Percentiles rank a stretch among this genome's conserved stretches.
These are phyloP conservation scores for Thelonectria blattea DNA, from an alignment of 2,329 filamentous ascomycete genomes.

Conservation along the genomic window DNA sequence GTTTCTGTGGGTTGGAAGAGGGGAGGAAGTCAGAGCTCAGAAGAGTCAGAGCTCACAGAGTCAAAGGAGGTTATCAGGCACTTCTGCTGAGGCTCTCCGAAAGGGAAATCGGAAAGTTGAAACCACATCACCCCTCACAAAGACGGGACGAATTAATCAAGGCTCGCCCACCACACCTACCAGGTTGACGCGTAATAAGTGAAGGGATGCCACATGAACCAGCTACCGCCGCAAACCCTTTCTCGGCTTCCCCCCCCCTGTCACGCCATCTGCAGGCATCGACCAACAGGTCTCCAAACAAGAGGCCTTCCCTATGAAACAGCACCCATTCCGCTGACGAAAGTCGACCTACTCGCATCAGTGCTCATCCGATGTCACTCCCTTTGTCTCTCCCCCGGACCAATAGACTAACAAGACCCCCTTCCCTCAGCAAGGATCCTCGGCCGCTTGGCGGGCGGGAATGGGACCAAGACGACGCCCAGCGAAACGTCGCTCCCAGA, in stretches of 20 bases:
- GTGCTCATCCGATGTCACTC: neutral
- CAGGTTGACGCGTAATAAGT: neutral
- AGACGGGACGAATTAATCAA: conserved; percentile 2
- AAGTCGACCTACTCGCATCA: conserved; percentile 12
- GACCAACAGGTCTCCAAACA: conserved; percentile 7
- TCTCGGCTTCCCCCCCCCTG: neutral
- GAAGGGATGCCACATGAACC: conserved; percentile 5
- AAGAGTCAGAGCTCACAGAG: neutral
- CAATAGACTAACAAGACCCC: conserved; percentile 11
- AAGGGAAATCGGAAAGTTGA: neutral
- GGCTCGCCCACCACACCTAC: neutral
- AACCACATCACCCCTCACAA: too few species aligned
- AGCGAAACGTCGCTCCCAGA: neutral
- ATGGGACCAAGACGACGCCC: neutral
- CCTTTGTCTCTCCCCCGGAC: neutral
- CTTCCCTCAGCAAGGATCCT: neutral
- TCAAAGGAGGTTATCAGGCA: neutral
- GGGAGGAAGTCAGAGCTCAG: neutral
- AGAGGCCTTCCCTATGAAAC: conserved; percentile 12
- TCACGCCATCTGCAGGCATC: conserved; percentile 5
- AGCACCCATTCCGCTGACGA: neutral
- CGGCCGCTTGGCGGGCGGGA: too few species aligned
- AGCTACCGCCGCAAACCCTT: neutral
- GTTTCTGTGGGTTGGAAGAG: neutral
- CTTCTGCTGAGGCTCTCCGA: neutral